Evolutionary conservation across 2,329 filamentous ascomycete genomes (phyloP).

Genomic region (Aspergillus fischeri): DNA sequence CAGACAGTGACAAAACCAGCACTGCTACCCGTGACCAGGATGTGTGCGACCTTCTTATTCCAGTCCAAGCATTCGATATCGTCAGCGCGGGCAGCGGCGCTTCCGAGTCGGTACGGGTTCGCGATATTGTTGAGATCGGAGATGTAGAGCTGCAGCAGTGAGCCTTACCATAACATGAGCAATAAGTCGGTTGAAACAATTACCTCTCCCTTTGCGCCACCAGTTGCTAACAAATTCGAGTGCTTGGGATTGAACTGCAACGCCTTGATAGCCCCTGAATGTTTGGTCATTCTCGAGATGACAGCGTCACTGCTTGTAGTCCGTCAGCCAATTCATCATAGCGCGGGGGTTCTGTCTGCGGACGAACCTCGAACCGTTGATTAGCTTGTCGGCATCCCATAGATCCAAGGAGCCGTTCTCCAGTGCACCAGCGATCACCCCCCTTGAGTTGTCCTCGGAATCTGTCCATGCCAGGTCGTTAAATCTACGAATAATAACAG

Average conservation of each 20-base stretch:
- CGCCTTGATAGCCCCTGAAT: slow-evolving; percentile 87
- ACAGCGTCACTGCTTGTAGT: slow-evolving; percentile 59
- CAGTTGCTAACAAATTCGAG: slow-evolving; percentile 85
- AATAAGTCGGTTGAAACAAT: not conserved
- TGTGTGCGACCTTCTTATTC: slow-evolving; percentile 97
- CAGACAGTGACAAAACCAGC: slow-evolving; percentile 96
- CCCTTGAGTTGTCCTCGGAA: slow-evolving; percentile 71
- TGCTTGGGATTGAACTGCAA: slow-evolving; percentile 95
- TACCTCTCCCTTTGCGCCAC: slow-evolving; percentile 84
- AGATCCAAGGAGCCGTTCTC: slow-evolving; percentile 92
- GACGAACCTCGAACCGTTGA: slow-evolving; percentile 48
- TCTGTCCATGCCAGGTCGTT: slow-evolving; percentile 95
- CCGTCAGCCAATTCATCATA: slow-evolving; percentile 14
- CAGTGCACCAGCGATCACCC: slow-evolving; percentile 90
- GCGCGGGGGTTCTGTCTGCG: not conserved
- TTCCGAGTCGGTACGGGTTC: slow-evolving; percentile 85
- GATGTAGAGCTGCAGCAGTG: slow-evolving; percentile 63
- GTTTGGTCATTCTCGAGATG: slow-evolving; percentile 82
- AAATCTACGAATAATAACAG: slow-evolving; percentile 59
- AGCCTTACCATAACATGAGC: slow-evolving; percentile 3
- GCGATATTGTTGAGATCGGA: slow-evolving; percentile 89
- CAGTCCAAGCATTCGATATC: slow-evolving; percentile 96
- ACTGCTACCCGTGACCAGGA: slow-evolving; percentile 86
- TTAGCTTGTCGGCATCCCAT: slow-evolving; percentile 78
- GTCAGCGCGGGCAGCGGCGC: slow-evolving; percentile 80